These are phyloP conservation scores for Paramecium pentaurelia DNA, from an alignment of 73 alveolate species.

Conservation along the genomic window DNA sequence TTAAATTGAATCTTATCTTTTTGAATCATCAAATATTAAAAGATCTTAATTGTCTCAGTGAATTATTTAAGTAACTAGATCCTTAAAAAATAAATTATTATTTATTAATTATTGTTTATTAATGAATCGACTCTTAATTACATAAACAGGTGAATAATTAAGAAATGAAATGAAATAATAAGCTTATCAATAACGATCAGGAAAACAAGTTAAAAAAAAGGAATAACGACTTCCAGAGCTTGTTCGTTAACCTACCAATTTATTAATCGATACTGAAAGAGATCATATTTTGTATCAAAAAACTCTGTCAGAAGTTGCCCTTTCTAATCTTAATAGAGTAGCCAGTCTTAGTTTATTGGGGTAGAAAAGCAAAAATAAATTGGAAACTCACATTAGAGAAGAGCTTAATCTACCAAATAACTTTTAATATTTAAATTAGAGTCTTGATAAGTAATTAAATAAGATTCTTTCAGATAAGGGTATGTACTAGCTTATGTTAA, in stretches of 20 bases:
- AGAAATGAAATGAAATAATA: neutral
- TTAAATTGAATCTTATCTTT: no score
- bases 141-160: neutral
- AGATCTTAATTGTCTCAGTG: no score
- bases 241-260: neutral
- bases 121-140: neutral
- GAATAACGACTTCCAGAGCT: neutral
- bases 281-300: neutral
- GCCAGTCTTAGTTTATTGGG: conserved; percentile 15
- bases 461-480: neutral
- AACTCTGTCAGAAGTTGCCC: conserved; percentile 4
- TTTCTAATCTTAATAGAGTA: neutral
- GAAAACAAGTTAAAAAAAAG: neutral
- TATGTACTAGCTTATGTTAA: neutral
- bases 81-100: neutral
- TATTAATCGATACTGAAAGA: neutral
- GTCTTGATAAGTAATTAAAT: neutral
- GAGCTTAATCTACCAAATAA: conserved; percentile 15
- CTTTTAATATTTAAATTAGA: neutral
- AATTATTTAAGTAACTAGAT: no score
- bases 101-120: neutral
- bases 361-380: neutral
- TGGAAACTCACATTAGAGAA: conserved; percentile 26
- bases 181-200: neutral
- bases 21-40: no score